phyloP scores from a whole-genome alignment of 139 green algal species.

The Yamagishiella unicocca region DNA sequence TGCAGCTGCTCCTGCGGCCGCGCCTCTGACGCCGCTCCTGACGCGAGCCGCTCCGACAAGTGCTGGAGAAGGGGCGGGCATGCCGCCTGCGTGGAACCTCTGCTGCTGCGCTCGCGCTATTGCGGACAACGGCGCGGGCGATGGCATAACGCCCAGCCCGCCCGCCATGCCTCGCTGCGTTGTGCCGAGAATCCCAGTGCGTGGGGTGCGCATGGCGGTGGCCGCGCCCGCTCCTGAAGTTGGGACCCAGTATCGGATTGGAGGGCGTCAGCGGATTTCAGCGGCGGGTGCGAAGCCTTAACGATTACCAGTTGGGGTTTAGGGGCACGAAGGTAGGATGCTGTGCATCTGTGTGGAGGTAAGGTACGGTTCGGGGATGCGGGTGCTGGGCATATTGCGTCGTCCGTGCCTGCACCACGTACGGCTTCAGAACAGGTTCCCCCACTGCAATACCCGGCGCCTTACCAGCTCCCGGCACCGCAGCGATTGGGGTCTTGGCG shows the following conservation, averaged over 20 bases:
- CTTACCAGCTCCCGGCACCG: neutral
- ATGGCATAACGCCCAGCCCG: neutral
- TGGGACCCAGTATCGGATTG: neutral
- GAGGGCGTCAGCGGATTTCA: neutral
- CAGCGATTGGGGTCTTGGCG: neutral
- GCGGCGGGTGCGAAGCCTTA: neutral
- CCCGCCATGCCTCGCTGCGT: neutral
- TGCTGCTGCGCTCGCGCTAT: neutral
- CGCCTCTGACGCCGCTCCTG: neutral
- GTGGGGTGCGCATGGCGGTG: neutral
- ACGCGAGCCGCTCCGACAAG: neutral
- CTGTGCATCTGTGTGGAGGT: neutral
- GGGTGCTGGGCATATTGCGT: too few species aligned
- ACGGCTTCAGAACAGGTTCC: too few species aligned
- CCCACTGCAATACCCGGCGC: neutral
- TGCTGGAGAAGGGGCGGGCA: neutral
- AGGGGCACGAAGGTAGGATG: neutral
- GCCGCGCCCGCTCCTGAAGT: neutral
- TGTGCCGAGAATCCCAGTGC: slow-evolving; percentile 11
- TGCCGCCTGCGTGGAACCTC: neutral
- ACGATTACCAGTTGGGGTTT: neutral
- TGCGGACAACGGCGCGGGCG: slow-evolving; percentile 29
- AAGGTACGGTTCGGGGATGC: neutral
- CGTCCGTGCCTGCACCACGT: too few species aligned
- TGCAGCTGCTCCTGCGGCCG: neutral